phyloP scores from a whole-genome alignment of 2,329 filamentous ascomycete genomes.

The Talaromyces sp. region DNA sequence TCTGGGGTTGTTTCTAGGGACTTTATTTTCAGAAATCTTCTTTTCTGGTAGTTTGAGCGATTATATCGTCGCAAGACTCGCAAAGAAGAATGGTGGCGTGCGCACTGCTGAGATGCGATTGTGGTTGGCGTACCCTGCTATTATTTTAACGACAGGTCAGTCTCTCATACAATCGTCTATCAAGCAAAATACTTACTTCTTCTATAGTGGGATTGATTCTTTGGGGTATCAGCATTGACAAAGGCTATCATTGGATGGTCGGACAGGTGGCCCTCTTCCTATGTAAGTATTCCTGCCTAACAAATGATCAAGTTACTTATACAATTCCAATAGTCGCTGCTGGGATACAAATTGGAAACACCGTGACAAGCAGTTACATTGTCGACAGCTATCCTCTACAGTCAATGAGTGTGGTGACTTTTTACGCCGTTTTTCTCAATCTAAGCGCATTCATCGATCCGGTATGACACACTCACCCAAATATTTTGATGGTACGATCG shows the following conservation, averaged over 20 bases:
- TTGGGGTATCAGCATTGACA: conserved; percentile 53
- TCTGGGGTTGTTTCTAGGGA: conserved; percentile 51
- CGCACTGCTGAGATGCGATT: conserved; percentile 52
- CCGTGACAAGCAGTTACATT: conserved; percentile 48
- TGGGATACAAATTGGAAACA: conserved; percentile 55
- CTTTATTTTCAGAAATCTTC: conserved; percentile 47
- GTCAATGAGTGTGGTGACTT: conserved; percentile 50
- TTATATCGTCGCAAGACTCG: conserved; percentile 43
- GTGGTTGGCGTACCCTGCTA: conserved; percentile 53
- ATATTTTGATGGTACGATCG: not conserved
- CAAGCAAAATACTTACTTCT: not conserved
- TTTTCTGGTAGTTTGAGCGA: conserved; percentile 53
- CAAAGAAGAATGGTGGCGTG: conserved; percentile 39
- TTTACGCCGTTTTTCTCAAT: conserved; percentile 52
- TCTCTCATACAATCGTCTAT: not conserved
- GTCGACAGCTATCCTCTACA: conserved; percentile 54
- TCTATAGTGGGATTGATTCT: conserved; percentile 44
- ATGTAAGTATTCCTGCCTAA: conserved; percentile 32
- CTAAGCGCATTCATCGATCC: conserved; percentile 45
- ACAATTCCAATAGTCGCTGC: conserved; percentile 39
- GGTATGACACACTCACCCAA: conserved; percentile 19
- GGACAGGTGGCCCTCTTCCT: conserved; percentile 54
- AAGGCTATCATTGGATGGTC: conserved; percentile 52
- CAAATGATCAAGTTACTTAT: not conserved
- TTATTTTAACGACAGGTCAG: conserved; percentile 40